Evolutionary conservation across 768 basidiomycete species (phyloP).

Genomic region (Rhizopogon vesiculosus): DNA sequence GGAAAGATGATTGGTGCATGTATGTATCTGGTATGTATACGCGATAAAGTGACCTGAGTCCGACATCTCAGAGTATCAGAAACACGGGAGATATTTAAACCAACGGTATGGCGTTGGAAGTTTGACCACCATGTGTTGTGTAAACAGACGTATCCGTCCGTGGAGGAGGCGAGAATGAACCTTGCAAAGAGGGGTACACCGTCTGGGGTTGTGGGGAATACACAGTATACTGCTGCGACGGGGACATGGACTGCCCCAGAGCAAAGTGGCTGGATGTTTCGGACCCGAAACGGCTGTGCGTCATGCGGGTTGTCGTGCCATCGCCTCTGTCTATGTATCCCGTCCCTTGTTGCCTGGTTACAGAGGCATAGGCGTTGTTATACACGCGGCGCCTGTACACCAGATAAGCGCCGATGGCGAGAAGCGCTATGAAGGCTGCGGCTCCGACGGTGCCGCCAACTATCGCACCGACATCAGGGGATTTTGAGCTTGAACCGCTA

Average conservation of each 20-base stretch:
- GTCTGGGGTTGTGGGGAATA: neutral
- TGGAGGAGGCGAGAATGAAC: slow-evolving; percentile 5
- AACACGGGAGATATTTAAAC: slow-evolving; percentile 2
- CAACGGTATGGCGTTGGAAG: slow-evolving; percentile 15
- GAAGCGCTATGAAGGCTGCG: slow-evolving; percentile 9
- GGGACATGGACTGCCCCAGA: neutral
- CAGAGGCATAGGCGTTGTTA: neutral
- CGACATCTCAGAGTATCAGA: neutral
- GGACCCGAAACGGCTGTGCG: slow-evolving; percentile 10
- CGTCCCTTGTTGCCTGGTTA: neutral
- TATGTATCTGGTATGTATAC: no score
- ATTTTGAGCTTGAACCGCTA: slow-evolving; percentile 2
- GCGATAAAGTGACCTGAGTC: neutral
- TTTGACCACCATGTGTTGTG: slow-evolving; percentile 1
- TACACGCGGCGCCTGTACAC: slow-evolving; percentile 10
- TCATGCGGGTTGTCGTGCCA: neutral
- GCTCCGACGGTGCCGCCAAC: slow-evolving; percentile 19
- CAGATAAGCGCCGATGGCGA: slow-evolving; percentile 11
- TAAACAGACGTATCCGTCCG: slow-evolving; percentile 8
- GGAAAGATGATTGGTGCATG: no score
- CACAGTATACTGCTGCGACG: neutral
- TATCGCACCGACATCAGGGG: slow-evolving; percentile 12
- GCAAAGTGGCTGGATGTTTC: slow-evolving; percentile 4
- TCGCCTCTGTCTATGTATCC: neutral
- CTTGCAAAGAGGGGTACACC: slow-evolving; percentile 1